Base-by-base conservation (phyloP, 495 filamentous ascomycete genomes). In the Staphylotrichum tortipilum region DNA sequence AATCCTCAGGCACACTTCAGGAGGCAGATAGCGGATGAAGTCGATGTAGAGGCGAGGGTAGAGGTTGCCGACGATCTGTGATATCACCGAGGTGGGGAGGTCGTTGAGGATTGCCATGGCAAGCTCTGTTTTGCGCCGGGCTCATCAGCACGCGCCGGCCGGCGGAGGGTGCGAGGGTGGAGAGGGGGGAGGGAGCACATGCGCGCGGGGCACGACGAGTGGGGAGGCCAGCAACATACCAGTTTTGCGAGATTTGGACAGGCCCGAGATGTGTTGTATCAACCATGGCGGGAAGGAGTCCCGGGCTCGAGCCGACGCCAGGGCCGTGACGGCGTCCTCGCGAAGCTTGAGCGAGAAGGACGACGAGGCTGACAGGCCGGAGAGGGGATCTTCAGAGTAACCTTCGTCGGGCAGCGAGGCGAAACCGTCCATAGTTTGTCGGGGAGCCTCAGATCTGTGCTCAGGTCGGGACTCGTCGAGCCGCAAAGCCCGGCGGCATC, bases 1-100 rank as follows among this genome's bases (percentile, higher is more conserved):
- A 14, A 96, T 83, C 57, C 92, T 82, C 46, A 89, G 82, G 42
- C 85, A 90, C 49, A 97, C 80, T 62, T 98, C 92, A 2, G 86
- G 79, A 0, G 92, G 92, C 8, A 98, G 79, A 58, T 86, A 80
- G 49, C 79, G 68, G 26, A 95, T 78, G 38, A 94, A 94, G 68
- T 98, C 88, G 68, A 95, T 88, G 65, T 96, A 89, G 21, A 94
- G 82, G 6, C 87, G 78, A 7, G 84, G 86, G 39, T 83, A 81
- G 15, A 94, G 70, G 35, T 86, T 82, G 49, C 69, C 60, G 21
- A 92, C 87, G 18, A 95, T 79, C n/a, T 80, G 75, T 14, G 83
- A 80, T 43, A 94, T 80, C 11, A 80, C 78, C 28, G 81, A 82
- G 17, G 86, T 89, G 17, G 82, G 83, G 5, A 95, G 73, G 40